phyloP scores from a whole-genome alignment of 1,139 yeast species.

The Hemisphaericaspora subhashii region DNA sequence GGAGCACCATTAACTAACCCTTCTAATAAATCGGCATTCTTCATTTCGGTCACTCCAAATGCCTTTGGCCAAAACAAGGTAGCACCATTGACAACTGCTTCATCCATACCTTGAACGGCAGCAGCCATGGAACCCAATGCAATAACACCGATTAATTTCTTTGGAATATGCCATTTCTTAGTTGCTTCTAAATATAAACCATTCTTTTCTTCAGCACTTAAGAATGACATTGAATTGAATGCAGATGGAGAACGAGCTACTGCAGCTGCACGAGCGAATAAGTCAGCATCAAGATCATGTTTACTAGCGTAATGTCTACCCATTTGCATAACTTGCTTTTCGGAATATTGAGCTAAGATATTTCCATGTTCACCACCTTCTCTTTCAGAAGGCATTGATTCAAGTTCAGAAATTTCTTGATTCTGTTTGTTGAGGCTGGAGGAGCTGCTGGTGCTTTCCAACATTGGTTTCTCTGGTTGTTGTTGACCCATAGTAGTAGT shows the following conservation, averaged over 20 bases:
- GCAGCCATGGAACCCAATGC: slow-evolving; percentile 85
- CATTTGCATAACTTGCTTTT: slow-evolving; percentile 66
- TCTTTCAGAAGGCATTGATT: slow-evolving; percentile 24
- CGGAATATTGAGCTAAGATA: slow-evolving; percentile 62
- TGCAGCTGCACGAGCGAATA: slow-evolving; percentile 74
- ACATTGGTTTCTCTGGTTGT: neutral
- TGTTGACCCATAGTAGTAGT: neutral
- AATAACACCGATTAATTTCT: slow-evolving; percentile 58
- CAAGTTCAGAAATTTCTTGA: slow-evolving; percentile 23
- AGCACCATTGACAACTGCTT: slow-evolving; percentile 85
- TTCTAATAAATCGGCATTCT: slow-evolving; percentile 62
- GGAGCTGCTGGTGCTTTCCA: slow-evolving; percentile 20
- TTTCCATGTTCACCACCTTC: slow-evolving; percentile 46
- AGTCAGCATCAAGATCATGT: slow-evolving; percentile 61
- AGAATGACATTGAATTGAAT: slow-evolving; percentile 57
- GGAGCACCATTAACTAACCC: slow-evolving; percentile 85
- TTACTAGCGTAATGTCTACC: slow-evolving; percentile 68
- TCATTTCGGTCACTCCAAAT: slow-evolving; percentile 51
- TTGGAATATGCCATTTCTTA: slow-evolving; percentile 66
- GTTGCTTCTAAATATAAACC: slow-evolving; percentile 57
- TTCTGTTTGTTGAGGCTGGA: slow-evolving; percentile 21
- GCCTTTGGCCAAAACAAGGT: slow-evolving; percentile 62
- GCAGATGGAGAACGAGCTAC: slow-evolving; percentile 66
- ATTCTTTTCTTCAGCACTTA: slow-evolving; percentile 58
- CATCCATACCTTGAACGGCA: slow-evolving; percentile 93